phyloP scores from a whole-genome alignment of 176 grass and related monocot genomes.

The Luzula sylvatica region DNA sequence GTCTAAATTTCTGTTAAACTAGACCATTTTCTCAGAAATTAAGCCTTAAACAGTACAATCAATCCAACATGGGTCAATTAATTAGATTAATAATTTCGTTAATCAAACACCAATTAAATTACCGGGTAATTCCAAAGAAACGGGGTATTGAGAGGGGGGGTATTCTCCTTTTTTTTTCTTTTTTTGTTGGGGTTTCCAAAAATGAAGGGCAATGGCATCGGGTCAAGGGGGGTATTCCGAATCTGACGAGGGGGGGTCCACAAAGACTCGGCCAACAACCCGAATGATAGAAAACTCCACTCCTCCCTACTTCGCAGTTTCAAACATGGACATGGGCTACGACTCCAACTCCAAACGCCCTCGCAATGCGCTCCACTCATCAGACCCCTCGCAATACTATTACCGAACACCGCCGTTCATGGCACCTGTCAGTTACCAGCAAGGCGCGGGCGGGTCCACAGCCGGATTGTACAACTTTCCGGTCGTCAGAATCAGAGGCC shows the following conservation, averaged over 20 bases:
- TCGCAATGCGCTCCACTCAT: not conserved
- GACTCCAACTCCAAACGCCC: no score
- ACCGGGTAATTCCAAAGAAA: slow-evolving; percentile 54
- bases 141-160: slow-evolving; percentile 86
- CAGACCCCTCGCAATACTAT: no score
- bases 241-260: slow-evolving; percentile 82
- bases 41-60: no score
- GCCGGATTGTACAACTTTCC: slow-evolving; percentile 55
- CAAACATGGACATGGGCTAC: slow-evolving; percentile 16
- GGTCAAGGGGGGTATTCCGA: slow-evolving; percentile 74
- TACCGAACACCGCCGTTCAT: no score
- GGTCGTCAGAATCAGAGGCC: slow-evolving; percentile 59
- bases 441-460: slow-evolving; percentile 21
- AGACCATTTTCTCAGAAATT: no score
- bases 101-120: slow-evolving; percentile 11
- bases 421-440: no score
- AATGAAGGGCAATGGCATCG: slow-evolving; percentile 87
- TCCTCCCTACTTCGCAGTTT: slow-evolving; percentile 99
- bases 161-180: slow-evolving; percentile 61
- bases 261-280: slow-evolving; percentile 59
- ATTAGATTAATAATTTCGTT: no score
- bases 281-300: slow-evolving; percentile 99
- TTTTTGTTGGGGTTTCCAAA: slow-evolving; percentile 48
- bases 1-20: no score
- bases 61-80: no score